Base-by-base conservation (phyloP, 352 stramenopile genomes). In the Globisporangium ultimum region DNA sequence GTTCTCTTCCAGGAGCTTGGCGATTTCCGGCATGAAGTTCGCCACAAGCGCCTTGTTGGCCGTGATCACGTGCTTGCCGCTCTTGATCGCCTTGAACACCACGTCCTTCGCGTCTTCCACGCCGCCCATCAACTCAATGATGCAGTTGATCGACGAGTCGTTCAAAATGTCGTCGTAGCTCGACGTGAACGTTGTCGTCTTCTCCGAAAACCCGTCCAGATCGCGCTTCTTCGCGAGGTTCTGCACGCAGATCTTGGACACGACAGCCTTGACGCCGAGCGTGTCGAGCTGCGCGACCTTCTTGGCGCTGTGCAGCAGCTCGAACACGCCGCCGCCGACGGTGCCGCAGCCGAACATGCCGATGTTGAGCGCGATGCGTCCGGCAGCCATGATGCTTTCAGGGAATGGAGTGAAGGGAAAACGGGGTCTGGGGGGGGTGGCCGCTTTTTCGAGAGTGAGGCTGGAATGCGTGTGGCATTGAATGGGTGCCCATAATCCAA, bases 1-100 rank as follows among this genome's bases (percentile, higher is more conserved):
- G 65, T 97, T 66, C 38, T 84, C 57, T 17, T 80, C 57, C 36
- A 98, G 71, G 28, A 98, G 60, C 53, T 82, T 68, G 56, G 93
- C 66, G 51, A 98, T 88, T 68, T 98, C 93, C 20, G 85, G 76
- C 75, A 98, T 90, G 72, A 94, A 96, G 66, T 96, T 91, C 17
- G 95, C 93, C 48, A 99, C 79, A 15, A 99, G 83, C 52, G 93
- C 93, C 79, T 98, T 99, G 80, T 99, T 99, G 22, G 95, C 96
- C 55, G 96, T 99, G 61, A 99, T 93, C 22, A 99, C 96, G 71
- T 96, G 86, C 72, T 98, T 99, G 36, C 87, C 86, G 32, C 77
- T 78, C 50, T 76, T 61, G 47, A 99, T 85, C 42, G 91, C 92
- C 48, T 76, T 72, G 53, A 98, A 96, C 12, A 98, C 92, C 20